These are phyloP conservation scores for Senna siamea DNA, from an alignment of 306 rosid species.

Conservation along the genomic window DNA sequence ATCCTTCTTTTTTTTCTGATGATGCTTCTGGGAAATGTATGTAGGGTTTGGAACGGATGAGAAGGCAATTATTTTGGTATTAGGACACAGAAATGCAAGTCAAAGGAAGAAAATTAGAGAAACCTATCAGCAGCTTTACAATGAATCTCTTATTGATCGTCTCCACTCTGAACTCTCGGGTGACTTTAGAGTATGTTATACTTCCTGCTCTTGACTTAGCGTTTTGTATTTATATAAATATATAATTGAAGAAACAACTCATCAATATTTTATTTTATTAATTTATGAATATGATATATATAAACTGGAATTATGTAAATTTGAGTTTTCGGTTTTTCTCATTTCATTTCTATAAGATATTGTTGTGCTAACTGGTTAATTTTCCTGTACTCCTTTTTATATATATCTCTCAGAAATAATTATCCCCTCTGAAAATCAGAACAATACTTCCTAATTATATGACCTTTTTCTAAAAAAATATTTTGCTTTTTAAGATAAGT, in stretches of 20 bases:
- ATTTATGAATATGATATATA: slow-evolving; percentile 4
- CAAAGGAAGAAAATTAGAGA: slow-evolving; percentile 76
- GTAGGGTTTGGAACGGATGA: slow-evolving; percentile 82
- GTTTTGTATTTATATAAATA: neutral
- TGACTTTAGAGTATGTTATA: slow-evolving; percentile 74
- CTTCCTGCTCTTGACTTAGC: slow-evolving; percentile 19
- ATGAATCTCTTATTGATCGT: slow-evolving; percentile 69
- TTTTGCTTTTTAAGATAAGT: neutral
- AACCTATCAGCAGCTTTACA: slow-evolving; percentile 78
- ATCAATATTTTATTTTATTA: neutral
- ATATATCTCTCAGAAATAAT: neutral
- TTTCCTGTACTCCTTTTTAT: neutral
- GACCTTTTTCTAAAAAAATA: neutral
- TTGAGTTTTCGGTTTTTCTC: neutral
- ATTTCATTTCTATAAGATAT: neutral
- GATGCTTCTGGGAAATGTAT: slow-evolving; percentile 34
- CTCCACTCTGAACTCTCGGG: slow-evolving; percentile 84
- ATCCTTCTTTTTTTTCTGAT: neutral
- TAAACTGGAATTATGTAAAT: slow-evolving; percentile 26
- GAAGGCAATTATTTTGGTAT: slow-evolving; percentile 54
- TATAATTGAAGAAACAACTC: neutral
- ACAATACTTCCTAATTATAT: slow-evolving; percentile 9
- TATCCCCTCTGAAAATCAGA: neutral
- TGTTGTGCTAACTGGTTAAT: slow-evolving; percentile 47
- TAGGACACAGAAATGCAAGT: slow-evolving; percentile 79